phyloP scores from a whole-genome alignment of 192 early-diverging fungal genomes.

The Backusella tarrabulga region DNA sequence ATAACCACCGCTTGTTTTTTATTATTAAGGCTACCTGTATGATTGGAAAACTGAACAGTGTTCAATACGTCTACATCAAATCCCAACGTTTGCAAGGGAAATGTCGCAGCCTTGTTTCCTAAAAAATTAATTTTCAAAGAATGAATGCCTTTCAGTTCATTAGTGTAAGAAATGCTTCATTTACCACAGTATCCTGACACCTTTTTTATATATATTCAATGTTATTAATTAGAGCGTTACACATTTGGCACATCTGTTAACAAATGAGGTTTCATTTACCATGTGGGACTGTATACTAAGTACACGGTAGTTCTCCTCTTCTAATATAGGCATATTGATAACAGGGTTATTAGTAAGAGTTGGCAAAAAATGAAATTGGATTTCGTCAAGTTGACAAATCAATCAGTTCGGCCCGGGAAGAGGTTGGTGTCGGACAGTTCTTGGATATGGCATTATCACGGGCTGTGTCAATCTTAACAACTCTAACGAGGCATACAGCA shows the following conservation, averaged over 20 bases:
- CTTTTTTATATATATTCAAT: background rate
- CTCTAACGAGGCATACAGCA: no score
- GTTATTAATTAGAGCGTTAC: background rate
- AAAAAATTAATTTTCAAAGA: slow-evolving; percentile 51
- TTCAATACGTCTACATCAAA: slow-evolving; percentile 93
- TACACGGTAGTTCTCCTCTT: slow-evolving; percentile 28
- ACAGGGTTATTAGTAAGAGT: no score
- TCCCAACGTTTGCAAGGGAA: slow-evolving; percentile 87
- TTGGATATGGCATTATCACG: no score
- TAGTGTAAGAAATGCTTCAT: background rate
- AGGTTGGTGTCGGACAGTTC: no score
- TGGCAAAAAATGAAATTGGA: no score
- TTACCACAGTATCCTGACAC: slow-evolving; percentile 52
- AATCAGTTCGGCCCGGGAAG: no score
- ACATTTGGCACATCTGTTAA: background rate
- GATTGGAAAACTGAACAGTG: slow-evolving; percentile 94
- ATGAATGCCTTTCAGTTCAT: background rate
- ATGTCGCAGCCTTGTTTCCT: slow-evolving; percentile 90
- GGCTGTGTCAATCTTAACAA: no score
- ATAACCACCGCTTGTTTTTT: no score
- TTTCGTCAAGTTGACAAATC: no score
- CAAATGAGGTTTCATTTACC: slow-evolving; percentile 16
- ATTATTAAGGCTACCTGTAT: slow-evolving; percentile 56
- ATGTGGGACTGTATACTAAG: slow-evolving; percentile 54
- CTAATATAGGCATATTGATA: background rate